These are phyloP conservation scores for Schizosaccharomyces octosporus DNA, from an alignment of 805 yeast species.

Conservation along the genomic window DNA sequence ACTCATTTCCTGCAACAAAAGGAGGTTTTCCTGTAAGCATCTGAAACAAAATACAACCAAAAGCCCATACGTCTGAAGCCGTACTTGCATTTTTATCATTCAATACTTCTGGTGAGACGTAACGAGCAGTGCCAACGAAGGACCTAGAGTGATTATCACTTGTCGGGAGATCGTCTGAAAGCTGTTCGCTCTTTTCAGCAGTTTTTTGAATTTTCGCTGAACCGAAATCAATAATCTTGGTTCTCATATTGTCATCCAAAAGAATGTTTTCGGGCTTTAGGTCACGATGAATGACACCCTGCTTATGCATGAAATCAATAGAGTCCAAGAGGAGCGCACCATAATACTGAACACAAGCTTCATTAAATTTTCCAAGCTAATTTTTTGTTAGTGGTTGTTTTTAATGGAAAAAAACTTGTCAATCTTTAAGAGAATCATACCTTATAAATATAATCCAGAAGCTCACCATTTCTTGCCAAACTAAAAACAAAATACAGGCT, in stretches of 20 bases:
- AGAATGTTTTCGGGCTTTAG: conserved; percentile 83
- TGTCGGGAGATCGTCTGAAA: neutral
- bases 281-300: conserved; percentile 82
- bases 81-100: conserved; percentile 58
- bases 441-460: conserved; percentile 52
- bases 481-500: conserved; percentile 79
- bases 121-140: conserved; percentile 95
- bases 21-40: conserved; percentile 70
- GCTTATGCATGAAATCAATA: conserved; percentile 62
- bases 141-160: conserved; percentile 53
- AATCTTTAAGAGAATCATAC: neutral
- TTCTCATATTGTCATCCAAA: conserved; percentile 59
- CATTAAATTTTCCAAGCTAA: conserved; percentile 42
- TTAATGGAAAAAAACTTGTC: neutral
- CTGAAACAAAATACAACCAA: conserved; percentile 73
- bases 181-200: neutral
- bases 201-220: conserved; percentile 61
- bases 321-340: conserved; percentile 78
- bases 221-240: conserved; percentile 90
- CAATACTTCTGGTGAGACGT: conserved; percentile 79
- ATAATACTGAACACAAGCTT: conserved; percentile 52
- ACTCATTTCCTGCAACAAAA: conserved; percentile 65
- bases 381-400: neutral
- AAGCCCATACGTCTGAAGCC: conserved; percentile 78
- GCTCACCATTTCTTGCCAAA: conserved; percentile 86